Percentiles rank a stretch among this genome's conserved stretches.
Conservation (phyloP, 805 yeast species). For the Barnettozyma sp. region DNA sequence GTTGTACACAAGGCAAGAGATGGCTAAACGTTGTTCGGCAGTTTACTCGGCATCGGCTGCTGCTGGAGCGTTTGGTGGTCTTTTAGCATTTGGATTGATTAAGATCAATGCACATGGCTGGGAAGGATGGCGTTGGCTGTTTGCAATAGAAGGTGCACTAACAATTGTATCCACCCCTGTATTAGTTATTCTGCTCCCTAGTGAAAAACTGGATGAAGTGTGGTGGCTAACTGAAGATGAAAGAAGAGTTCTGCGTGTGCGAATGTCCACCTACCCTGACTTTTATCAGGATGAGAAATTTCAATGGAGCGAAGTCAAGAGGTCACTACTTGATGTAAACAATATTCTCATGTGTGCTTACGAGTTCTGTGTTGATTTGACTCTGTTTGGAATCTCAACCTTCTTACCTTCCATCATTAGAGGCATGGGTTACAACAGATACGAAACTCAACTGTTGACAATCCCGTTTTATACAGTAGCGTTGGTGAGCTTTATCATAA, state of each 20-base stretch:
- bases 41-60: constrained; percentile 22
- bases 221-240: constrained; percentile 38
- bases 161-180: constrained; percentile 34
- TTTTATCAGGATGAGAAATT: constrained; percentile 32
- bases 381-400: constrained; percentile 38
- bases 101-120: constrained; percentile 33
- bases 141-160: constrained; percentile 42
- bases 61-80: constrained; percentile 52
- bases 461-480: constrained; percentile 38
- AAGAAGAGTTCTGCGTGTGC: constrained; percentile 28
- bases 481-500: constrained; percentile 26
- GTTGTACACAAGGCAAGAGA: constrained; percentile 41
- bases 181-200: constrained; percentile 32
- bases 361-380: constrained; percentile 39
- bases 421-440: constrained; percentile 36
- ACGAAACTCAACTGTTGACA: constrained; percentile 37
- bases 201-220: constrained; percentile 28
- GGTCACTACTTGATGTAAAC: constrained; percentile 33
- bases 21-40: constrained; percentile 35
- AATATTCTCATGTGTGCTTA: constrained; percentile 30
- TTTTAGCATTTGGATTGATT: constrained; percentile 40
- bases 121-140: constrained; percentile 46
- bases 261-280: constrained; percentile 31
- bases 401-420: constrained; percentile 40
- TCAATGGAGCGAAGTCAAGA: constrained; percentile 30